Conservation (phyloP, 805 yeast genomes). For the Ascoidea tarda region DNA sequence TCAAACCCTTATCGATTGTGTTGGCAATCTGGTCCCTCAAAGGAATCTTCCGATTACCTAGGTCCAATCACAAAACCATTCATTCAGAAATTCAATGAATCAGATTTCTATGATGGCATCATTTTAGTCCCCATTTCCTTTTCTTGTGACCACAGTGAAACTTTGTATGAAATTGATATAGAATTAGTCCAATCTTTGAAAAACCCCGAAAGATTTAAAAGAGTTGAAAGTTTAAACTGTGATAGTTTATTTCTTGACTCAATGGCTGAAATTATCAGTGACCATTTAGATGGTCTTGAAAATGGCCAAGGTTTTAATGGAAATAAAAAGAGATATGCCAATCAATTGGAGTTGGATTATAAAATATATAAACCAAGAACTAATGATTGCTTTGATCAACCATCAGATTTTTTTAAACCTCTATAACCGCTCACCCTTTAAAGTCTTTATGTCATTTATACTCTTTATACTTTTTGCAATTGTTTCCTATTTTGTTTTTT, state of each 20-base stretch:
- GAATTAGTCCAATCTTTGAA: conserved; percentile 64
- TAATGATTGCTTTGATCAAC: too few relatives aligned
- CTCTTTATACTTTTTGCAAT: too few relatives aligned
- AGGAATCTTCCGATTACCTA: conserved; percentile 52
- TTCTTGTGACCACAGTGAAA: conserved; percentile 95
- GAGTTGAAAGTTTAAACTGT: conserved; percentile 87
- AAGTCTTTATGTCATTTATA: too few relatives aligned
- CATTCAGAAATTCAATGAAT: conserved; percentile 40
- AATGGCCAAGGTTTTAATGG: too few relatives aligned
- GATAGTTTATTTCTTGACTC: conserved; percentile 69
- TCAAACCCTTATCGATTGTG: conserved; percentile 78
- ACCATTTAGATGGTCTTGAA: conserved; percentile 37
- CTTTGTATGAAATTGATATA: conserved; percentile 85
- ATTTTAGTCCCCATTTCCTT: conserved; percentile 90
- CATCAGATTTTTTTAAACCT: too few relatives aligned
- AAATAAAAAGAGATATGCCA: conserved; percentile 40
- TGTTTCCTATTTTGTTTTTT: too few relatives aligned
- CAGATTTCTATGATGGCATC: conserved; percentile 46
- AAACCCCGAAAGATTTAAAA: conserved; percentile 54
- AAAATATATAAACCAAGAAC: conserved; percentile 36
- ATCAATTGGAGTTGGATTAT: conserved; percentile 60
- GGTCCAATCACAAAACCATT: conserved; percentile 85
- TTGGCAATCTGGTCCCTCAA: conserved; percentile 98
- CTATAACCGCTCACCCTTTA: too few relatives aligned
- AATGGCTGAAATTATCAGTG: conserved; percentile 67